Evolutionary conservation across 2,329 filamentous ascomycete species (phyloP), one percentile per base, ranked within the genome.

Genomic region (Diatrype stigma): DNA sequence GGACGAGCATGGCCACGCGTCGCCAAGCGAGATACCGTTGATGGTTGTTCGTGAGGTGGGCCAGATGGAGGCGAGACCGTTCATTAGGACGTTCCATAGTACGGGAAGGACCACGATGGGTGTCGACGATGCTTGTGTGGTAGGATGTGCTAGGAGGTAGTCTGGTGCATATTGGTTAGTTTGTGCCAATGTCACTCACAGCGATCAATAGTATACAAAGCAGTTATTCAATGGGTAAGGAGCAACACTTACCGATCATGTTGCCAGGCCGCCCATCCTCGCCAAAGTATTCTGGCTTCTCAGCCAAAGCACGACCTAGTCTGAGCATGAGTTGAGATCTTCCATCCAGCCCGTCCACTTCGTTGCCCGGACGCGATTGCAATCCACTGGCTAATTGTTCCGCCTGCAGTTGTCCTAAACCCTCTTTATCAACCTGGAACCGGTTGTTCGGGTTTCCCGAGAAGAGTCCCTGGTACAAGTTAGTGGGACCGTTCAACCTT

Each of bases 31-130:
- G 26, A 89, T 79, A 2, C 91, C 91, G 64, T 96, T 90, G 60
- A 99, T 87, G 56, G 87, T 84, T 0, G 93, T 96, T 55, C 93
- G 85, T 0, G 89, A 90, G 1, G 83, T 73, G 0, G 94, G 93
- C 94, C 94, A 99, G 67, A 97, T 95, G 1, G 86, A 81, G 3
- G 84, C 81, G 10, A 99, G 77, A 7, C 91, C 90, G 51, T 90
- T 86, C 84, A 96, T 95, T 11, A 99, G 81, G 1, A 93, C 84
- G 55, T 85, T 85, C 94, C 94, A 99, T 7, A 99, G 77, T 0
- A 92, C 93, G 1, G 92, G 90, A 12, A 97, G 76, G 11, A 89
- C 82, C 42, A 96, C 84, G 56, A 96, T 90, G 1, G 93, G 90
- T 45, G 91, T 88, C 1, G 91, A 95, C 1, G 90, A 89, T 14